Evolutionary conservation across 2,329 filamentous ascomycete species (phyloP).

Genomic region (Phyllachora maydis): DNA sequence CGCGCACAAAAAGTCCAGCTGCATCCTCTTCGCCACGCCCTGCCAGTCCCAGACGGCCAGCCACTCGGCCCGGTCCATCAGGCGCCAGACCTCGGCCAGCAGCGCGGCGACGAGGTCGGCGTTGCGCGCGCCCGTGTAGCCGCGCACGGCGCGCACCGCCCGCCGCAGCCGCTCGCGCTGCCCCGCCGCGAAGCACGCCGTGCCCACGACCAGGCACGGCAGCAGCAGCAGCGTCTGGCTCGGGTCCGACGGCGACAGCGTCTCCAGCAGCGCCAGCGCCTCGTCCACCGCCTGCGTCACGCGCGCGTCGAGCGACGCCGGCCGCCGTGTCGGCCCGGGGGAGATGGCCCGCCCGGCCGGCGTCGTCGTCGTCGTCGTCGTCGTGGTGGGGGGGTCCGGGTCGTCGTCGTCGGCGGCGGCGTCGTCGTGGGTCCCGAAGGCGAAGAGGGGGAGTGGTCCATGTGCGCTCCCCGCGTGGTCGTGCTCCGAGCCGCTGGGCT

Average conservation of each 20-base stretch:
- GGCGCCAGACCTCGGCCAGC: constrained; percentile 35
- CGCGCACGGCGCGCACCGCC: constrained; percentile 27
- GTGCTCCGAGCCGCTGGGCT: constrained; percentile 4
- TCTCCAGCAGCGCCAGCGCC: constrained; percentile 30
- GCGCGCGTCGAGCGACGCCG: constrained; percentile 24
- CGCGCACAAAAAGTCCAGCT: constrained; percentile 32
- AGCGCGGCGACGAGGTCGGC: constrained; percentile 30
- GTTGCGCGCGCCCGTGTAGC: constrained; percentile 39
- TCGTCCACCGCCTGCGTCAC: constrained; percentile 35
- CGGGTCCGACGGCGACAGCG: constrained; percentile 34
- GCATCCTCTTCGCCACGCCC: constrained; percentile 26
- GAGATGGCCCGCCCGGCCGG: constrained; percentile 17
- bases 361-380: no score
- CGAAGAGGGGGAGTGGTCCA: no score
- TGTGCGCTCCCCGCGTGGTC: constrained; percentile 5
- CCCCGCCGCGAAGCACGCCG: constrained; percentile 29
- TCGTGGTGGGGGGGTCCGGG: no score
- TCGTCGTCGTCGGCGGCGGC: constrained; percentile 4
- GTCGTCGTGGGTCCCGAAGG: no score
- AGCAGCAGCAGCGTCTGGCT: constrained; percentile 37
- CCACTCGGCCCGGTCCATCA: constrained; percentile 38
- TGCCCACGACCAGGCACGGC: constrained; percentile 38
- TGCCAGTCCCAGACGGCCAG: constrained; percentile 44
- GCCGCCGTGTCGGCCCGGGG: constrained; percentile 23
- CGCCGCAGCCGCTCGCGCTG: constrained; percentile 30